Evolutionary conservation across 225 moss, liverwort and hornwort genomes (phyloP), one percentile per base, ranked within the genome.

Genomic region (Bryoerythrophyllum caledonicum): DNA sequence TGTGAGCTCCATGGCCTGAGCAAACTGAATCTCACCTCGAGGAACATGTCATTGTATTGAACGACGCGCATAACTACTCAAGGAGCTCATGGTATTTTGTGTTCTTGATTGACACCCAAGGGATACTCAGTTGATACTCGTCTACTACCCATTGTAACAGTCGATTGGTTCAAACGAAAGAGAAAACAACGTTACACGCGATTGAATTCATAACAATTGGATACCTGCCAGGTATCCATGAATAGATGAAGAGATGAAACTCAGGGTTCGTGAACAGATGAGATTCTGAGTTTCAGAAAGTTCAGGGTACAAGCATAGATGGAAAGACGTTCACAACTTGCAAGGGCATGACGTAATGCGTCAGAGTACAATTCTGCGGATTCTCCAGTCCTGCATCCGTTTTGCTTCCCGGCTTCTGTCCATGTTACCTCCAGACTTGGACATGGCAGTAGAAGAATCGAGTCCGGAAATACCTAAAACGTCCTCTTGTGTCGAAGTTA

Each of bases 1-100:
- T 74, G 15, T 41, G 56, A 74, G n/a, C 27, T 74, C 65, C 74
- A 74, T 74, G 17, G 6, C 74, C 72, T 20, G 49, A 8, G n/a
- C 28, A 21, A 62, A 37, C 0, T 62, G 37, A 21, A 46, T 17
- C 5, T 66, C 46, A 19, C 23, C 26, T 66, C 66, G 17, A 46
- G 27, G 17, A 48, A 19, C 19, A 27, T 5, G 10, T 66, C 26
- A 66, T 13, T 46, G 27, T 26, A 10, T 10, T 46, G 25, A 26
- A 26, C 15, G 26, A 65, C 9, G 26, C 26, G 16, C 65, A 44
- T 6, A 15, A 3, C 23, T 8, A 16, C 24, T 20, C 19, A n/a
- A 9, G 54, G 54, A 54, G 21, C 10, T 1, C 54, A 53, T 19
- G 52, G 52, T 19, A 8, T 19, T 53, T 53, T n/a, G 20, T 20